Percentiles rank a stretch among this genome's conserved stretches.
phyloP scores from a whole-genome alignment of 768 basidiomycete species.

The Butyriboletus loyo region DNA sequence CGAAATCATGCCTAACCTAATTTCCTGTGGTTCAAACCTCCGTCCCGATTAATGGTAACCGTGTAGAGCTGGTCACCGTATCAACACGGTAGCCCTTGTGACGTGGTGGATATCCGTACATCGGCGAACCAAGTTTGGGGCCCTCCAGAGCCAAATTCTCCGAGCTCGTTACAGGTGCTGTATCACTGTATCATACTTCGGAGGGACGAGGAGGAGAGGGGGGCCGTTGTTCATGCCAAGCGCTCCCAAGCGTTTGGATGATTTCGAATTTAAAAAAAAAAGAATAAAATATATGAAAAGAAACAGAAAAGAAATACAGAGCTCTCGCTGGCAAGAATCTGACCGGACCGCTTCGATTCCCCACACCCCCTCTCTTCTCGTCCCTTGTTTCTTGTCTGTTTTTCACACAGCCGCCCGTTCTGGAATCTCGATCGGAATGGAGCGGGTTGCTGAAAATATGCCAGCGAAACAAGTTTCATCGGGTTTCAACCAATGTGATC shows the following conservation, averaged over 20 bases:
- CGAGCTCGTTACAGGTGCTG: constrained; percentile 7
- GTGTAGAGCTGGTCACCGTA: constrained; percentile 9
- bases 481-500: neutral
- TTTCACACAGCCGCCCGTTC: neutral
- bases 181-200: too few species aligned
- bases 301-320: neutral
- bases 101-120: constrained; percentile 17
- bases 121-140: constrained; percentile 4
- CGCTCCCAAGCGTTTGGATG: too few species aligned
- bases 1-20: constrained; percentile 7
- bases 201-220: too few species aligned
- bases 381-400: neutral
- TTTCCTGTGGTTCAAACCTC: constrained; percentile 1
- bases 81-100: constrained; percentile 16
- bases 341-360: neutral
- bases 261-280: neutral
- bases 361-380: neutral
- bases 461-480: constrained; percentile 8
- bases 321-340: neutral
- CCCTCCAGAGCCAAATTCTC: neutral
- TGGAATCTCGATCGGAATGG: constrained; percentile 8
- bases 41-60: neutral
- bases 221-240: neutral
- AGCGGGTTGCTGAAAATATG: neutral
- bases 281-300: neutral